Evolutionary conservation across 805 yeast species (phyloP), one percentile per base, ranked within the genome.

Genomic region (Wickerhamomyces rabaulensis): DNA sequence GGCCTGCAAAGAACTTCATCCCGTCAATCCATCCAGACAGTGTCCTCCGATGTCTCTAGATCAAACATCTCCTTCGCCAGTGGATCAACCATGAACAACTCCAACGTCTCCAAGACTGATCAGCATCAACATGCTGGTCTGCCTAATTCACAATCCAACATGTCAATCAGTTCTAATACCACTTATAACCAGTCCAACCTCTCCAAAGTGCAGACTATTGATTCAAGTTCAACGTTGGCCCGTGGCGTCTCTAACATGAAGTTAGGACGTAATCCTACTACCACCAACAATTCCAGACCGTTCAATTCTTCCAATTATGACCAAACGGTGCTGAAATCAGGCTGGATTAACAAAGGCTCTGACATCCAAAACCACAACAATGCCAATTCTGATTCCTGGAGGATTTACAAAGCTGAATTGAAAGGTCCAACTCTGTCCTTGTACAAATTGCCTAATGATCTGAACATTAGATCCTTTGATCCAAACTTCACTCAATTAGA

Each of bases 401-500:
- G 75, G 48, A 62, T 87, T 27, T 78, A 70, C 47, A 71, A 84
- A 43, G 89, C 85, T 0, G 87, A 82, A 56, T 66, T 90, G 47
- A 78, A 74, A 55, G 96, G 96, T 17, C 78, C 90, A 2, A 69
- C 71, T 39, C 65, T 90, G 44, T 70, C 73, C 45, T 62, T 90
- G 16, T 86, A 77, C 68, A 84, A 79, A 61, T 74, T 80, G 33
- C 82, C 75, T 2, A 63, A 68, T 22, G 79, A 70, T 23, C 46
- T 79, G 23, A 74, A 68, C 25, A 73, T 74, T 22, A 72, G 68
- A 52, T 57, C 58, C 25, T 73, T 73, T 52, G 74, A 69, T 50
- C 70, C 54, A 2, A 31, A 45, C 15, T n/a, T 43, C 15, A 49
- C 25, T 31, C 44, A 46, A 41, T n/a, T 27, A 22, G 41, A 50